A percentile compares a stretch with the other conserved stretches of the same genome.
Conservation (phyloP, 768 basidiomycete species). For the Cyathus striatus region DNA sequence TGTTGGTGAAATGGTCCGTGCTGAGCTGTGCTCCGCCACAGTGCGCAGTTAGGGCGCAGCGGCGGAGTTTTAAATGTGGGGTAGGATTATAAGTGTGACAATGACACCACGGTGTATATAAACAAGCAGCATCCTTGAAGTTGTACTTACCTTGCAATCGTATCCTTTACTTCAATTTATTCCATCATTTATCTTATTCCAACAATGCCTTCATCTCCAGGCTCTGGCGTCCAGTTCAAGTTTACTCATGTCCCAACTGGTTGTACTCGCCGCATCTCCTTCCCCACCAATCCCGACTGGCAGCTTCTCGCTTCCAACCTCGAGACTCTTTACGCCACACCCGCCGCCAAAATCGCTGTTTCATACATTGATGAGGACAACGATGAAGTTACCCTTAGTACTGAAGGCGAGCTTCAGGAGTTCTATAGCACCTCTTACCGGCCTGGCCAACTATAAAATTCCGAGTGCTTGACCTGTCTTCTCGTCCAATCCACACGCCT, state of each 20-base stretch:
- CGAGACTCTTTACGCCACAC: conserved; percentile 45
- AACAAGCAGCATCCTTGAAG: too few relatives aligned
- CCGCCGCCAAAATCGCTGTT: conserved; percentile 53
- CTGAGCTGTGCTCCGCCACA: too few relatives aligned
- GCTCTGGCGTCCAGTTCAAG: conserved; percentile 60
- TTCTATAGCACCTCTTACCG: conserved; percentile 47
- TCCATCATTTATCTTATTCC: conserved; percentile 1
- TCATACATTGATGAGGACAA: conserved; percentile 70
- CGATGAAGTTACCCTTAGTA: conserved; percentile 74
- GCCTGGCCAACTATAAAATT: conserved; percentile 46
- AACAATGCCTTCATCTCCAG: conserved; percentile 19
- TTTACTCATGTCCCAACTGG: conserved; percentile 45
- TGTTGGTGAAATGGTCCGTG: too few relatives aligned
- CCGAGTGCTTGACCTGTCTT: conserved; percentile 52
- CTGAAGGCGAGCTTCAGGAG: conserved; percentile 74
- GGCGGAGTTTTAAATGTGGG: conserved; percentile 38
- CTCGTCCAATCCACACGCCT: conserved; percentile 24
- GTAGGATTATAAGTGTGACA: too few relatives aligned
- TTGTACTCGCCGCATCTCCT: conserved; percentile 56
- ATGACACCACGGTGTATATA: too few relatives aligned
- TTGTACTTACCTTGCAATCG: too few relatives aligned
- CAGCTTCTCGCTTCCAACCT: conserved; percentile 49
- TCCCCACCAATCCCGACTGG: conserved; percentile 53
- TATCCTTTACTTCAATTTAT: conserved; percentile 2
- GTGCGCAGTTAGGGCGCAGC: conserved; percentile 25